Percentiles rank a stretch among this genome's conserved stretches.
phyloP scores from a whole-genome alignment of 108 stramenopile species.

The Aurantiochytrium sp. region DNA sequence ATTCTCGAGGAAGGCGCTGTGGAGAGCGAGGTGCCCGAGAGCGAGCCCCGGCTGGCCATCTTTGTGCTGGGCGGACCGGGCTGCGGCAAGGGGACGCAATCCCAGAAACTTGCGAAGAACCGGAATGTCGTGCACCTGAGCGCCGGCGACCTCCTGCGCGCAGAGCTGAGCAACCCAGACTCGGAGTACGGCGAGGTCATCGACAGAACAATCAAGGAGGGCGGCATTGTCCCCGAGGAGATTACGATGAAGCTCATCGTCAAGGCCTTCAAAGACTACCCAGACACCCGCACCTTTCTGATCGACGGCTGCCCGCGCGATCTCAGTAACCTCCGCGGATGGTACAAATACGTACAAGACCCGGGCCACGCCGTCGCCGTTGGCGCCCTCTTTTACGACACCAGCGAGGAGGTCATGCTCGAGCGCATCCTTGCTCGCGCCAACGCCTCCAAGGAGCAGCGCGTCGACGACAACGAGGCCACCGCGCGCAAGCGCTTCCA shows the following conservation, averaged over 20 bases:
- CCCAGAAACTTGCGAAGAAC: conserved; percentile 44
- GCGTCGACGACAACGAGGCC: conserved; percentile 57
- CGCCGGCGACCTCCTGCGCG: conserved; percentile 58
- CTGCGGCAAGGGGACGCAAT: conserved; percentile 62
- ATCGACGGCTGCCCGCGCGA: conserved; percentile 63
- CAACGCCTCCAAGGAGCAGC: conserved; percentile 54
- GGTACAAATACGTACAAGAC: conserved; percentile 17
- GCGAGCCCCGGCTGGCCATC: conserved; percentile 23
- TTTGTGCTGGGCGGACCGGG: conserved; percentile 61
- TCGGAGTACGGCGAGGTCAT: conserved; percentile 49
- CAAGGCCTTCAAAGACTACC: conserved; percentile 39
- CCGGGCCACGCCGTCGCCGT: conserved; percentile 29
- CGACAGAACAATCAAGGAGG: conserved; percentile 40
- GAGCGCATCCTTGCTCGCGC: conserved; percentile 40
- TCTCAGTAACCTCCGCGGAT: conserved; percentile 47
- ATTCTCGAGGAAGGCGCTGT: background rate
- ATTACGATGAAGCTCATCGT: conserved; percentile 43
- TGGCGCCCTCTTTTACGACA: conserved; percentile 40
- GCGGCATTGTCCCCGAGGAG: conserved; percentile 46
- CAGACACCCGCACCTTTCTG: conserved; percentile 36
- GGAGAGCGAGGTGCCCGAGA: background rate
- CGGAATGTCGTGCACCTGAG: conserved; percentile 47
- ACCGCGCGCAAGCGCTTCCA: conserved; percentile 50
- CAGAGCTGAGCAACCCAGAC: conserved; percentile 38
- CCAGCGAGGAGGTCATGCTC: conserved; percentile 37